A percentile compares a stretch with the other conserved stretches of the same genome.
phyloP scores from a whole-genome alignment of 2,329 filamentous ascomycete genomes.

The Teratosphaeria pseudoeucalypti region DNA sequence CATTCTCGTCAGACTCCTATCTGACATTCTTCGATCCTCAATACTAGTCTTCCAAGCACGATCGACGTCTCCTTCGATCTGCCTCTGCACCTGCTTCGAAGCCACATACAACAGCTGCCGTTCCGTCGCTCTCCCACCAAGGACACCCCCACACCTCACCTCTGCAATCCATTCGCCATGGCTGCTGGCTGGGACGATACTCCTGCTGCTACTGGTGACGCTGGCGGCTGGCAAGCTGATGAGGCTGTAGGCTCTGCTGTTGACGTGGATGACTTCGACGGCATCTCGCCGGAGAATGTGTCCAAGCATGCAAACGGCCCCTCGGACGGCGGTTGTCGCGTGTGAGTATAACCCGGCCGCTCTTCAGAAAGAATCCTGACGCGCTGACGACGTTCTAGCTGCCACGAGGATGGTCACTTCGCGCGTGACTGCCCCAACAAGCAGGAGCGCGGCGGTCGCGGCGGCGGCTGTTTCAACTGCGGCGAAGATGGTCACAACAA shows the following conservation, averaged over 20 bases:
- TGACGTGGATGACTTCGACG: constrained; percentile 5
- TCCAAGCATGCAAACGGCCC: constrained; percentile 20
- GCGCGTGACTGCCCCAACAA: constrained; percentile 40
- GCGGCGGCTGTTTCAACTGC: constrained; percentile 50
- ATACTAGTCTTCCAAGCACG: background rate
- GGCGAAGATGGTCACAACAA: constrained; percentile 51
- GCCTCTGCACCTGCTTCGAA: background rate
- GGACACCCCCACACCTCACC: background rate
- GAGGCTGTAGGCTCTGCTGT: background rate
- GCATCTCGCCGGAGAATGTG: constrained; percentile 15
- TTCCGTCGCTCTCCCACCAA: background rate
- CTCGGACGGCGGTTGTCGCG: constrained; percentile 29
- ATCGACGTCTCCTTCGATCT: background rate
- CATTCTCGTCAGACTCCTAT: background rate
- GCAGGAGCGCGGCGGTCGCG: constrained; percentile 19
- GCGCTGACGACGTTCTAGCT: constrained; percentile 10
- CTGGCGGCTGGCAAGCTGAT: constrained; percentile 14
- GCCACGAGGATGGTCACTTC: constrained; percentile 34
- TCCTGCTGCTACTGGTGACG: constrained; percentile 5
- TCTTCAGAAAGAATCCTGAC: background rate
- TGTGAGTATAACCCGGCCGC: constrained; percentile 23
- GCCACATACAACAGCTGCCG: background rate
- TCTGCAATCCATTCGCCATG: background rate
- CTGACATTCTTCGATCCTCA: background rate
- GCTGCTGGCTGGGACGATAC: constrained; percentile 15